Evolutionary conservation across 768 basidiomycete genomes (phyloP).

Genomic region (Tulasnella sp.): DNA sequence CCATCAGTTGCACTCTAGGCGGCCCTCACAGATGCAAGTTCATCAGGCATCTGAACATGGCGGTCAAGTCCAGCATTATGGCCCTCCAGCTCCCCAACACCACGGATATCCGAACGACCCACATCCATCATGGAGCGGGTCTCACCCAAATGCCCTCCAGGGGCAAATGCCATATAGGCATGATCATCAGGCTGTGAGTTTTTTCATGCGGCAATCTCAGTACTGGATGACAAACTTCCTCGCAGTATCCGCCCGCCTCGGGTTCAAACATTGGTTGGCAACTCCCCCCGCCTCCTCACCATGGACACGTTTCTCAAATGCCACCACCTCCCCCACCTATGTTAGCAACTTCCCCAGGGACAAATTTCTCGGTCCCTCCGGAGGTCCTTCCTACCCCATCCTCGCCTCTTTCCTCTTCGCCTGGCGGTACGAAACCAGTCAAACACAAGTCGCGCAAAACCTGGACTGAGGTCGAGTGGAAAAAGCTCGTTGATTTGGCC

Average conservation of each 20-base stretch:
- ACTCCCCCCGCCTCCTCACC: neutral
- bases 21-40: no score
- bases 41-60: no score
- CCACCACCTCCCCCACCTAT: neutral
- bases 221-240: no score
- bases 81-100: no score
- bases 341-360: neutral
- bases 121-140: no score
- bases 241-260: neutral
- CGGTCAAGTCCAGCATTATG: no score
- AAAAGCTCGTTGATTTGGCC: conserved; percentile 13
- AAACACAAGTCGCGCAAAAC: conserved; percentile 14
- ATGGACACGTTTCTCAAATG: neutral
- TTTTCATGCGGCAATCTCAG: no score
- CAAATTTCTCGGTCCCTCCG: conserved; percentile 5
- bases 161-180: no score
- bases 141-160: no score
- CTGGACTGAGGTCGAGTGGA: conserved; percentile 15
- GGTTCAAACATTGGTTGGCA: neutral
- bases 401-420: conserved; percentile 5
- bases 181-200: no score
- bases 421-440: conserved; percentile 1
- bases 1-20: no score
- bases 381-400: conserved; percentile 2
- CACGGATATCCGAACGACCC: no score